Base-by-base conservation (phyloP, 192 early-diverging fungal species). In the Entomortierella beljakovae region DNA sequence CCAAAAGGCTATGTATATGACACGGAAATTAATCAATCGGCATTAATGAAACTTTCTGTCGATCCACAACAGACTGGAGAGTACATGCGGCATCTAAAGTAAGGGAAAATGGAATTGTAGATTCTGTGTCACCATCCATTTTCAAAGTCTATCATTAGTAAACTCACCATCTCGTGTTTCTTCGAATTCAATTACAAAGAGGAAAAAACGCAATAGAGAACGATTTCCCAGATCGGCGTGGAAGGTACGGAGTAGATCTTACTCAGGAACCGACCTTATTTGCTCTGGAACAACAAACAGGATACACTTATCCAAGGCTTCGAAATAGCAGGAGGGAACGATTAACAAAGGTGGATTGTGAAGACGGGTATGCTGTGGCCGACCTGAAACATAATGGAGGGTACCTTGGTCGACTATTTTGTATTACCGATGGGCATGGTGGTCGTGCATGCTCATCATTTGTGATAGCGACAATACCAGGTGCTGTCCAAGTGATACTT, bases 261-360 rank as follows among this genome's bases (percentile, higher is more conserved):
- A 76, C 69, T 28, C 81, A 84, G 32, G 75, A 71, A n/a, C 85
- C 88, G 2, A 77, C 80, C 8, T 63, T 80, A 34, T 89, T 89
- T 68, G 84, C 83, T 5, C 53, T 86, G 25, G 83, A 81, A 31
- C 88, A 89, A 52, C 84, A 89, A 34, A 85, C 81, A 9, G 88
- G 88, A 29, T 89, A 89, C 64, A 82, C 86, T 23, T 89, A 89
- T 57, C 86, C 88, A 18, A 82, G 88, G 35, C 86, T 87, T 68
- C 72, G 88, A 23, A 80, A 71, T 26, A 74, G 74, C 38, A 70
- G 77, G 10, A 73, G 74, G 25, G 75, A 83, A n/a, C 85, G 84
- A 43, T 68, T 86, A 51, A 80, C 81, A 1, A 89, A 89, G 29
- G 63, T 67, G 2, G 61, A 82, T 15, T 89, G 88, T 57, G 88